These are phyloP conservation scores for Gautieria morchelliformis DNA, from an alignment of 768 basidiomycete species.

Conservation along the genomic window DNA sequence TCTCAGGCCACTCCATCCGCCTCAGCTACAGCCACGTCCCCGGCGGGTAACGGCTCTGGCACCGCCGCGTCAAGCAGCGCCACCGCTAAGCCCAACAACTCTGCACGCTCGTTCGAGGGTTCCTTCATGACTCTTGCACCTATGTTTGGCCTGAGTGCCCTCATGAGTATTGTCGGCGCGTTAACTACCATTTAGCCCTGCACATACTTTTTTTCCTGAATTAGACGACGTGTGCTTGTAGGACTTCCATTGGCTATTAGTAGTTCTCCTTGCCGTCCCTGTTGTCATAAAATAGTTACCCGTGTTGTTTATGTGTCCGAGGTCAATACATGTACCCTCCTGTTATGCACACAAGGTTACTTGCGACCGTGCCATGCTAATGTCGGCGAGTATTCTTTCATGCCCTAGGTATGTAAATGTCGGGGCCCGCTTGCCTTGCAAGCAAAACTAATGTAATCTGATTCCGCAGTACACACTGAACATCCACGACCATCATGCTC, in stretches of 20 bases:
- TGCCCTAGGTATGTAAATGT: no score
- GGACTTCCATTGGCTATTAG: no score
- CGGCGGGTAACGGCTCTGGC: neutral
- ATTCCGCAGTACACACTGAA: no score
- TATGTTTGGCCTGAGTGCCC: neutral
- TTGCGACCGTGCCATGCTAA: no score
- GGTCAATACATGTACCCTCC: no score
- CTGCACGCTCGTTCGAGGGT: neutral
- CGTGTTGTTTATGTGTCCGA: no score
- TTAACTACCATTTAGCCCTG: neutral
- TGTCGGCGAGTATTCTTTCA: no score
- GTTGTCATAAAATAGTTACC: no score
- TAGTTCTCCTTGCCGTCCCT: no score
- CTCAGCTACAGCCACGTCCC: constrained; percentile 3
- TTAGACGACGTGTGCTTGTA: neutral
- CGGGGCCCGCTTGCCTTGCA: no score
- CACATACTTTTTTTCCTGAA: neutral
- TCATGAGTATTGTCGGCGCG: neutral
- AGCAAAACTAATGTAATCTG: no score
- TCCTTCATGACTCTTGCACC: neutral
- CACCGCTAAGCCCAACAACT: neutral
- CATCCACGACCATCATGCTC: neutral
- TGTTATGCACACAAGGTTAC: no score
- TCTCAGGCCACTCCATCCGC: constrained; percentile 9
- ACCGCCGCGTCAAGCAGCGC: neutral